A percentile compares a stretch with the other conserved stretches of the same genome.
Evolutionary conservation across 306 rosid genomes (phyloP).

Genomic region (Aeschynomene evenia): DNA sequence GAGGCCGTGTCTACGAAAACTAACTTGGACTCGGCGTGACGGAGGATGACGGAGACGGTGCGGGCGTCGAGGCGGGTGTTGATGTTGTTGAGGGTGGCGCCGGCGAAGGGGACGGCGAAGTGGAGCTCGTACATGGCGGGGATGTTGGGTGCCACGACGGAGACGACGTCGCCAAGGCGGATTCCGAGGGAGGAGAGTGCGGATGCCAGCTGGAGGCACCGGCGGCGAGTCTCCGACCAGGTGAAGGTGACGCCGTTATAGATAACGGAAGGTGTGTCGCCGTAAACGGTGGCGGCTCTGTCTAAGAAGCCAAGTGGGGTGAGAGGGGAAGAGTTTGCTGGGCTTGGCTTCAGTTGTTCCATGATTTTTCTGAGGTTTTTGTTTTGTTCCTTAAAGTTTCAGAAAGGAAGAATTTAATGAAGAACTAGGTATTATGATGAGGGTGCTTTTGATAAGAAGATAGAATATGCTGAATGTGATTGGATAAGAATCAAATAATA

Average conservation of each 20-base stretch:
- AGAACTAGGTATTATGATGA: too few species aligned
- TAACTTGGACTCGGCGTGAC: conserved; percentile 56
- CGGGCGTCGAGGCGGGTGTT: conserved; percentile 70
- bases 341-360: conserved; percentile 47
- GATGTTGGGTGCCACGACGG: conserved; percentile 64
- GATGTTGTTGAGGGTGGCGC: conserved; percentile 61
- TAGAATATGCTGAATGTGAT: too few species aligned
- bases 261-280: conserved; percentile 43
- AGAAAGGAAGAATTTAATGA: too few species aligned
- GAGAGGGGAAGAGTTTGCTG: conserved; percentile 51
- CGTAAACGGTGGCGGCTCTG: conserved; percentile 53
- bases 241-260: conserved; percentile 48
- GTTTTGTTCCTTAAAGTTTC: too few species aligned
- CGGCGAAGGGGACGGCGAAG: conserved; percentile 75
- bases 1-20: conserved; percentile 51
- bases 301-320: conserved; percentile 57
- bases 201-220: conserved; percentile 62
- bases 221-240: conserved; percentile 53
- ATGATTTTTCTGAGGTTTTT: background rate
- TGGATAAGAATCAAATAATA: too few species aligned
- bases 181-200: conserved; percentile 49
- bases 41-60: conserved; percentile 50
- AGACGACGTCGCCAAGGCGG: conserved; percentile 52
- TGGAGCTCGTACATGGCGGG: conserved; percentile 85
- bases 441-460: too few species aligned